These are phyloP conservation scores for Candida alai DNA, from an alignment of 805 yeast species.

Conservation along the genomic window DNA sequence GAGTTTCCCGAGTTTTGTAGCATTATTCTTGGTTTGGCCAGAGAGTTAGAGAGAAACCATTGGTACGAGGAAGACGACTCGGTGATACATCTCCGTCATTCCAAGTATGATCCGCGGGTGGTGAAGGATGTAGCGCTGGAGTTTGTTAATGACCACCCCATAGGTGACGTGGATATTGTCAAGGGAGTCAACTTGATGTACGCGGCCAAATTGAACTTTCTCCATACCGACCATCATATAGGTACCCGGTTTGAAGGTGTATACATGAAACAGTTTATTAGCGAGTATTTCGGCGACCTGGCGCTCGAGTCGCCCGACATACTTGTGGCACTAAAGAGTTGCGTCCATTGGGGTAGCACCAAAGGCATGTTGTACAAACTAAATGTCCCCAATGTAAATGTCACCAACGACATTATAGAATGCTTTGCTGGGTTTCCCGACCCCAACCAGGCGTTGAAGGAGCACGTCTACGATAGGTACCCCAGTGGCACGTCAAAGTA, in stretches of 20 bases:
- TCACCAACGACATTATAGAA: conserved; percentile 24
- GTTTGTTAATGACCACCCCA: conserved; percentile 20
- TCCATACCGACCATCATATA: conserved; percentile 54
- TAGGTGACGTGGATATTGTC: conserved; percentile 32
- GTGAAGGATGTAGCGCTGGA: conserved; percentile 30
- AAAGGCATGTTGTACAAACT: conserved; percentile 43
- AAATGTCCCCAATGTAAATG: conserved; percentile 33
- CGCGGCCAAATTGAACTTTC: conserved; percentile 47
- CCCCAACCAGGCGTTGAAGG: conserved; percentile 36
- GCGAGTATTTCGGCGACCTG: conserved; percentile 36
- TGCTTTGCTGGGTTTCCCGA: conserved; percentile 40
- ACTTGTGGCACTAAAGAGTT: conserved; percentile 45
- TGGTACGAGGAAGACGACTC: conserved; percentile 49
- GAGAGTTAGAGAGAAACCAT: conserved; percentile 43
- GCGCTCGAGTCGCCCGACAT: conserved; percentile 39
- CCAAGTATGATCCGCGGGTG: conserved; percentile 29
- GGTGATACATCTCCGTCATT: conserved; percentile 32
- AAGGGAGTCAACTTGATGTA: conserved; percentile 42
- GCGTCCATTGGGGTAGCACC: conserved; percentile 54
- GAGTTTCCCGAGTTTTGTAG: conserved; percentile 42
- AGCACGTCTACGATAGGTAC: conserved; percentile 40
- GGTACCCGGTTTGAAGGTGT: conserved; percentile 48
- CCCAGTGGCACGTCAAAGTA: conserved; percentile 54
- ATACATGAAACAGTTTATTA: conserved; percentile 31
- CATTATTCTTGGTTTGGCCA: conserved; percentile 46